Evolutionary conservation across 345 rosid species (phyloP).

Genomic region (Schrenkiella parvula): DNA sequence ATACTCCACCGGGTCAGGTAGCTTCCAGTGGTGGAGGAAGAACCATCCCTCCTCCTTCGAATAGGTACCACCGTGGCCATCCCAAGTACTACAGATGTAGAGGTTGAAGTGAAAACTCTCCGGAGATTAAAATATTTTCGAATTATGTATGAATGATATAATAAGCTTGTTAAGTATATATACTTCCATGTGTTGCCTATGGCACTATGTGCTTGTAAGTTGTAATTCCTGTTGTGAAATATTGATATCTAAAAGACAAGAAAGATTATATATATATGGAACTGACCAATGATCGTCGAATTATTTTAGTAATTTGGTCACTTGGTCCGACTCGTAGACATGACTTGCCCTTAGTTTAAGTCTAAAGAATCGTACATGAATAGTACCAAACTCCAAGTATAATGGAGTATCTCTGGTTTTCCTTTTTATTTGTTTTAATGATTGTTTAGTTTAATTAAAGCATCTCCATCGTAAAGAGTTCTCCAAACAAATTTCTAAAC

Average conservation of each 20-base stretch:
- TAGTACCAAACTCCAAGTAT: too few relatives aligned
- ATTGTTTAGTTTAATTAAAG: too few relatives aligned
- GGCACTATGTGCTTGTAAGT: not conserved
- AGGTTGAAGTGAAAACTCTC: slow-evolving; percentile 3
- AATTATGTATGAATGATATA: not conserved
- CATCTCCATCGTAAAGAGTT: too few relatives aligned
- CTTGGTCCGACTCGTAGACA: not conserved
- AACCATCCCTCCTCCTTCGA: slow-evolving; percentile 46
- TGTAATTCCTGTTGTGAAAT: not conserved
- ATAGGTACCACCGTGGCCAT: slow-evolving; percentile 52
- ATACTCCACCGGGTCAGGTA: not conserved
- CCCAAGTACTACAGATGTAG: slow-evolving; percentile 57
- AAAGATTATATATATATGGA: too few relatives aligned
- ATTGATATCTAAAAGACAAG: not conserved
- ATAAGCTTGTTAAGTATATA: slow-evolving; percentile 2
- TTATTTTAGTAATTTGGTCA: not conserved
- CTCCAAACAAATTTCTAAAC: too few relatives aligned
- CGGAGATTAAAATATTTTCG: not conserved
- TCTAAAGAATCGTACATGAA: too few relatives aligned
- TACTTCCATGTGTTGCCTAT: not conserved
- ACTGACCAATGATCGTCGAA: not conserved
- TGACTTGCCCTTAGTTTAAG: not conserved
- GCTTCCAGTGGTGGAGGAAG: slow-evolving; percentile 24
- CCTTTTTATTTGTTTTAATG: too few relatives aligned
- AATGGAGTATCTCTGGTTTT: too few relatives aligned